phyloP scores from a whole-genome alignment of 2,329 filamentous ascomycete genomes.

The Pyrenophora teres region DNA sequence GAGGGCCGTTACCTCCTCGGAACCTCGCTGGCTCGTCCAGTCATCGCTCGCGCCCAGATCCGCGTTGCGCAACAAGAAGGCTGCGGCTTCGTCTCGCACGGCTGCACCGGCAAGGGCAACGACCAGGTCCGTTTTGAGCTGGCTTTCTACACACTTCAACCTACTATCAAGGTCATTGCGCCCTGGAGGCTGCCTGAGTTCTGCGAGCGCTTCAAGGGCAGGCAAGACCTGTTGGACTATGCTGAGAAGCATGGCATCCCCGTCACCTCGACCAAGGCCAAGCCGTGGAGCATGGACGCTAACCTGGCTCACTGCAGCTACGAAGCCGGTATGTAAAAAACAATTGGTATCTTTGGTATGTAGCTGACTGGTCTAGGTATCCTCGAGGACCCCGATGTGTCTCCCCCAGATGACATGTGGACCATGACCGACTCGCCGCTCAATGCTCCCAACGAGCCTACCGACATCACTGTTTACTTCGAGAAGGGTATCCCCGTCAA shows the following conservation, averaged over 20 bases:
- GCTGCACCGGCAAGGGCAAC: slow-evolving; percentile 57
- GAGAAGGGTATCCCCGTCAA: slow-evolving; percentile 75
- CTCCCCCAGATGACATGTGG: slow-evolving; percentile 80
- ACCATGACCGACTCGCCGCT: slow-evolving; percentile 71
- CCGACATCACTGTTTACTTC: slow-evolving; percentile 73
- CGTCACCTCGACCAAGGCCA: slow-evolving; percentile 73
- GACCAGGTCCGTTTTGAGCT: slow-evolving; percentile 70
- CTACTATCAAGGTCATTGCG: slow-evolving; percentile 72
- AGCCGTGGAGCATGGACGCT: slow-evolving; percentile 60
- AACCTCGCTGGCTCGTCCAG: slow-evolving; percentile 68
- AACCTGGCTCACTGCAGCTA: slow-evolving; percentile 79
- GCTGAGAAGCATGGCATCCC: slow-evolving; percentile 70
- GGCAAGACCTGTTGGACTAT: slow-evolving; percentile 74
- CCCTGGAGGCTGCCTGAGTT: slow-evolving; percentile 74
- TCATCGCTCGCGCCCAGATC: slow-evolving; percentile 72
- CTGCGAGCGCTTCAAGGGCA: slow-evolving; percentile 72
- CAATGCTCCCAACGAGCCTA: slow-evolving; percentile 71
- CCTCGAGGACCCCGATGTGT: slow-evolving; percentile 67
- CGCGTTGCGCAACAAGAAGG: slow-evolving; percentile 66
- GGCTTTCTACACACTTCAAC: slow-evolving; percentile 65
- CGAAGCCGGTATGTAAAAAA: slow-evolving; percentile 64
- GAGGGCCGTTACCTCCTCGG: slow-evolving; percentile 61
- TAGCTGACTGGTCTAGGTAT: slow-evolving; percentile 48
- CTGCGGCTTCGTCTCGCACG: slow-evolving; percentile 58
- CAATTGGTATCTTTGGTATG: accelerated